Percentiles rank a stretch among this genome's conserved stretches.
Conservation (phyloP, 108 stramenopile species). For the Mediolabrus comicus region DNA sequence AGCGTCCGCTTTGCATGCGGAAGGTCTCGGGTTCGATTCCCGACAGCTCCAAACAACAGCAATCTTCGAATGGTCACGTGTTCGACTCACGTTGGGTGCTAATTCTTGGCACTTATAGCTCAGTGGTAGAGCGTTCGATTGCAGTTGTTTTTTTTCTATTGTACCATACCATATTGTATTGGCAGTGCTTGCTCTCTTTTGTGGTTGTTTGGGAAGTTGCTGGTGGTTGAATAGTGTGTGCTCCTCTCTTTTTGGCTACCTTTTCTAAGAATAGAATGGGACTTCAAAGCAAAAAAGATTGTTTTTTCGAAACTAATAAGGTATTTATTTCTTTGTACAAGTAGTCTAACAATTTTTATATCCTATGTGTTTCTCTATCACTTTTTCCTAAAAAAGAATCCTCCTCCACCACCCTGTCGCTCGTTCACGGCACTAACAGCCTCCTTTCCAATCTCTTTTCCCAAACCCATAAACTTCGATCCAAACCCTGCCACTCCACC, state of each 20-base stretch:
- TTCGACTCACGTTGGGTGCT: constrained; percentile 67
- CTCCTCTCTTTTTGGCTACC: too few relatives aligned
- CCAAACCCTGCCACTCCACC: constrained; percentile 75
- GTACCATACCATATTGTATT: too few relatives aligned
- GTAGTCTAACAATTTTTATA: background rate
- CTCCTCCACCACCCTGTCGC: background rate
- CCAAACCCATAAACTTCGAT: constrained; percentile 65
- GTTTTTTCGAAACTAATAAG: too few relatives aligned
- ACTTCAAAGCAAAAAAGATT: too few relatives aligned
- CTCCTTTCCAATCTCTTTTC: constrained; percentile 80
- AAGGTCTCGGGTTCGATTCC: constrained; percentile 45
- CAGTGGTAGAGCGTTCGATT: constrained; percentile 75
- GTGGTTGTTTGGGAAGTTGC: too few relatives aligned
- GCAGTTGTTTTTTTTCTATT: too few relatives aligned
- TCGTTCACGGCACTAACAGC: constrained; percentile 49
- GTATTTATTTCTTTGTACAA: too few relatives aligned
- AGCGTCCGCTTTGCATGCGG: constrained; percentile 46
- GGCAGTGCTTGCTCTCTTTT: too few relatives aligned
- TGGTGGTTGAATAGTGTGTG: too few relatives aligned
- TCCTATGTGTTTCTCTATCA: background rate
- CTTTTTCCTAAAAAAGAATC: constrained; percentile 6
- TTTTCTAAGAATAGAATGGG: too few relatives aligned
- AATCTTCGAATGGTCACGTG: constrained; percentile 63
- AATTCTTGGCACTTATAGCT: constrained; percentile 44
- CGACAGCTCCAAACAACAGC: constrained; percentile 42